These are phyloP conservation scores for Collybia mongolica DNA, from an alignment of 768 basidiomycete species.

Conservation along the genomic window DNA sequence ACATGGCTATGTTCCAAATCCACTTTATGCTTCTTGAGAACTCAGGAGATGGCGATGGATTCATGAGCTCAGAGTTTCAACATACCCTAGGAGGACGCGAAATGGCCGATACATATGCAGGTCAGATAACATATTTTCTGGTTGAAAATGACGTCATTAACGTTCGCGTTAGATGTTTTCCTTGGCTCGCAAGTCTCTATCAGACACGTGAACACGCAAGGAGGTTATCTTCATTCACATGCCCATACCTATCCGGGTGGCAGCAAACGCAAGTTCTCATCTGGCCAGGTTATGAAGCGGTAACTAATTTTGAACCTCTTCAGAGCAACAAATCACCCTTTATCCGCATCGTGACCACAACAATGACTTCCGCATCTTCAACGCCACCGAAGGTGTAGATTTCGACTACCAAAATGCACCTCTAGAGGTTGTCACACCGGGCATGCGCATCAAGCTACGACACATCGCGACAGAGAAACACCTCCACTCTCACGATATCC, in stretches of 20 bases:
- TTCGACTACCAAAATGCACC: constrained; percentile 50
- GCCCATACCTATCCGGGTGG: constrained; percentile 86
- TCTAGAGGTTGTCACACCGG: constrained; percentile 62
- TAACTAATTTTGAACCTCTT: background rate
- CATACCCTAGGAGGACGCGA: constrained; percentile 87
- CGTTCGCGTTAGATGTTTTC: constrained; percentile 61
- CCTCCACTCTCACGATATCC: constrained; percentile 92
- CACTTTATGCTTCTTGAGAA: constrained; percentile 89
- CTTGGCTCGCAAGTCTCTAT: constrained; percentile 81
- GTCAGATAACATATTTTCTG: constrained; percentile 31
- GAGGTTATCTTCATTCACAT: constrained; percentile 98
- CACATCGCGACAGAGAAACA: constrained; percentile 82
- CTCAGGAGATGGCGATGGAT: constrained; percentile 96
- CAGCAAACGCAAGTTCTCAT: constrained; percentile 65
- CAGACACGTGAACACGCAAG: constrained; percentile 94
- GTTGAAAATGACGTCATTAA: no score
- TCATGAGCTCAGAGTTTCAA: constrained; percentile 99
- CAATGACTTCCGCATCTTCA: constrained; percentile 87
- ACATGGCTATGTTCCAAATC: constrained; percentile 96
- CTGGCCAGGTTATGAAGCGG: background rate
- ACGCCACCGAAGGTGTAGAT: constrained; percentile 51
- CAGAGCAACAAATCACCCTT: constrained; percentile 98
- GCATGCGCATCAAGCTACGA: constrained; percentile 74
- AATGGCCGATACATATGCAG: constrained; percentile 92
- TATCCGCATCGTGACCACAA: constrained; percentile 98